Percentiles rank a stretch among this genome's conserved stretches.
Conservation (phyloP, 75 land plant species). For the Pinus albicaulis region DNA sequence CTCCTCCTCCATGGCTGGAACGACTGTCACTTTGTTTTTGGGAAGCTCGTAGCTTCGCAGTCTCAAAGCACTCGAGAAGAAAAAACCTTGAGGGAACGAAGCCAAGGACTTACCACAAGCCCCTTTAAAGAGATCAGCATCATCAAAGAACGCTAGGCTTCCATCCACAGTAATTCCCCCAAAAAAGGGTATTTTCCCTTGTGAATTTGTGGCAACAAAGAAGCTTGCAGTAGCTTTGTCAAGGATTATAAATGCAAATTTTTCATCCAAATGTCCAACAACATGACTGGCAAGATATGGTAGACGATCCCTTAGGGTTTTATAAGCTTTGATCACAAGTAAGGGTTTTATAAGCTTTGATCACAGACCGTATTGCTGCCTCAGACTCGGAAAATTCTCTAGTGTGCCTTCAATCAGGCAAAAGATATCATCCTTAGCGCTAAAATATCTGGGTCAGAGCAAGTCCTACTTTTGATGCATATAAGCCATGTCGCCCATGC, state of each 20-base stretch:
- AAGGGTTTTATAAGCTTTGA: constrained; percentile 50
- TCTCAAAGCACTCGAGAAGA: constrained; percentile 31
- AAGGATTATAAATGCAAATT: constrained; percentile 71
- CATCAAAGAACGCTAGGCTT: constrained; percentile 45
- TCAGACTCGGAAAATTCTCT: constrained; percentile 51
- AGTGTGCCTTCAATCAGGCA: constrained; percentile 67
- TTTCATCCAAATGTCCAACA: constrained; percentile 49
- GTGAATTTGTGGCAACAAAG: constrained; percentile 31
- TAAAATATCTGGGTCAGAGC: constrained; percentile 73
- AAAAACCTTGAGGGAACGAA: constrained; percentile 49
- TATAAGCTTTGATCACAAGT: constrained; percentile 71
- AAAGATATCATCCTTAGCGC: constrained; percentile 55
- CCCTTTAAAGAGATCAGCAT: constrained; percentile 24
- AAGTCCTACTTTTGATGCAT: constrained; percentile 60
- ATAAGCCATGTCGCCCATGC: constrained; percentile 53
- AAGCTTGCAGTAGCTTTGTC: constrained; percentile 29
- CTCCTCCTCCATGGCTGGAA: constrained; percentile 57
- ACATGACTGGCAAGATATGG: constrained; percentile 76
- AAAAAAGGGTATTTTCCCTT: constrained; percentile 40
- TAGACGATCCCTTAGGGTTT: constrained; percentile 64
- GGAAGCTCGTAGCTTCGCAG: constrained; percentile 51
- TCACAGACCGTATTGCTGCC: constrained; percentile 69
- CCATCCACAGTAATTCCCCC: constrained; percentile 60
- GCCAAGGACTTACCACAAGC: constrained; percentile 54
- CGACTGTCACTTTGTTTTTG: constrained; percentile 25